These are phyloP conservation scores for Psidium guajava DNA, from an alignment of 345 rosid genomes.

Conservation along the genomic window DNA sequence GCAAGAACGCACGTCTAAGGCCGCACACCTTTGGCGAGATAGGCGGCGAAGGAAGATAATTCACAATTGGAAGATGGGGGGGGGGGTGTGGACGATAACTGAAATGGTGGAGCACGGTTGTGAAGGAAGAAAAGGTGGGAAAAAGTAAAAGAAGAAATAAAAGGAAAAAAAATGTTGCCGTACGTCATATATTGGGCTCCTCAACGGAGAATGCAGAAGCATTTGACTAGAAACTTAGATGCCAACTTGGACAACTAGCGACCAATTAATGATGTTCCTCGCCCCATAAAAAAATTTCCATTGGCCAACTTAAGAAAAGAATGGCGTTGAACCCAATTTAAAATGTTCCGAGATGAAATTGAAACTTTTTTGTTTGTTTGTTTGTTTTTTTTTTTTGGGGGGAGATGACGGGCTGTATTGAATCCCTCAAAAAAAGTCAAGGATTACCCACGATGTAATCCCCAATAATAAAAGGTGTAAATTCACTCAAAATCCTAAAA, in stretches of 20 bases:
- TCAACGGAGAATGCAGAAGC: not conserved
- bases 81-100: not conserved
- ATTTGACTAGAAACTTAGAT: not conserved
- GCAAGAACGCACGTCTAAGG: not conserved
- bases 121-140: not conserved
- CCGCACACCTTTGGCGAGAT: not conserved
- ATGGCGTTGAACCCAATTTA: not conserved
- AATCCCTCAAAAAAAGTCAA: not conserved
- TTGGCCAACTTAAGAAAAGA: not conserved
- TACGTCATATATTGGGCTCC: not conserved
- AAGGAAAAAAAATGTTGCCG: not conserved
- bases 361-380: too few relatives aligned
- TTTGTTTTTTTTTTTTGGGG: too few relatives aligned
- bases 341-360: not conserved
- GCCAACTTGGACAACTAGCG: not conserved
- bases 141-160: not conserved
- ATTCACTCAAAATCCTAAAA: too few relatives aligned
- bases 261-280: not conserved
- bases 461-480: not conserved
- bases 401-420: not conserved
- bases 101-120: not conserved
- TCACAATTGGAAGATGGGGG: not conserved
- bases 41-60: not conserved
- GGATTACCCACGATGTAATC: not conserved
- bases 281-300: not conserved